Percentiles rank a stretch among this genome's conserved stretches.
phyloP scores from a whole-genome alignment of 257 asterid species.

The Coffea eugenioides region DNA sequence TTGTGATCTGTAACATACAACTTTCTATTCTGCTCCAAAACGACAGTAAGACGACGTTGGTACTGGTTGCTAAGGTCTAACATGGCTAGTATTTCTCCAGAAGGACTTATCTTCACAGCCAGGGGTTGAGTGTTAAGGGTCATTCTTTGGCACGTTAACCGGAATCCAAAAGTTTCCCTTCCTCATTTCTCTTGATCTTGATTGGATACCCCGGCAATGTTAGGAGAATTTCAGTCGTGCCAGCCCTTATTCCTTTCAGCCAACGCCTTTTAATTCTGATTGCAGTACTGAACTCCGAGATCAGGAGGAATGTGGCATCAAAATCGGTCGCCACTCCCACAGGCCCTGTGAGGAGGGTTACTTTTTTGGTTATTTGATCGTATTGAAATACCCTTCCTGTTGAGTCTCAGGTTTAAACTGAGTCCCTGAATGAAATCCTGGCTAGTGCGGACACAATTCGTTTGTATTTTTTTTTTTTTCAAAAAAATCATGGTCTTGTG shows the following conservation, averaged over 20 bases:
- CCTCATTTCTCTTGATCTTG: conserved; percentile 14
- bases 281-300: neutral
- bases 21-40: neutral
- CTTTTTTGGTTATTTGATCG: neutral
- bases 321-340: neutral
- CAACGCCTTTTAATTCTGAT: neutral
- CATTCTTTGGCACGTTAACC: neutral
- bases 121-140: neutral
- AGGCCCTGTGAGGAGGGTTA: neutral
- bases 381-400: conserved; percentile 9
- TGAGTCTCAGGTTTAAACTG: conserved; percentile 9
- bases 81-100: neutral
- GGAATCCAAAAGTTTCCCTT: conserved; percentile 13
- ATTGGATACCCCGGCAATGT: neutral
- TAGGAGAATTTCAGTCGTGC: neutral
- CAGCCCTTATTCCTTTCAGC: conserved; percentile 1
- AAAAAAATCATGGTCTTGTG: too few relatives aligned
- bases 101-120: conserved; percentile 3
- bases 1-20: neutral
- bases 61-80: neutral
- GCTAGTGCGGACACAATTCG: too few relatives aligned
- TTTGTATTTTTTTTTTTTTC: too few relatives aligned
- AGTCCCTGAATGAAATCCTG: neutral
- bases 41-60: neutral
- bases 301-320: conserved; percentile 7